Conservation (phyloP, 169 alveolate species). For the Plasmodium gonderi region DNA sequence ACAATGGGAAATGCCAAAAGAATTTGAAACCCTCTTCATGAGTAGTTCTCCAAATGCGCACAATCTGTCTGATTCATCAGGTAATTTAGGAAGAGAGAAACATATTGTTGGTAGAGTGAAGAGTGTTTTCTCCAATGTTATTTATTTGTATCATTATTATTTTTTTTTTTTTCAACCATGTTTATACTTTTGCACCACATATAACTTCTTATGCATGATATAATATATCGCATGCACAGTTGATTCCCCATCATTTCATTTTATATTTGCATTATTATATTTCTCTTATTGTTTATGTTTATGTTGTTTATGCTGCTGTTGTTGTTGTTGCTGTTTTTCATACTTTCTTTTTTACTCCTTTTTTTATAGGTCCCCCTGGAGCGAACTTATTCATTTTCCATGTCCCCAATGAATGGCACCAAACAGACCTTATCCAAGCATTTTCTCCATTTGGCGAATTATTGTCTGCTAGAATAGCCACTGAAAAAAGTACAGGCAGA, state of each 20-base stretch:
- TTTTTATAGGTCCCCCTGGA: slow-evolving; percentile 91
- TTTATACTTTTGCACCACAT: too few species aligned
- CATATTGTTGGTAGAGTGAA: background rate
- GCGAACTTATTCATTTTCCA: slow-evolving; percentile 94
- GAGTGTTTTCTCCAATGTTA: background rate
- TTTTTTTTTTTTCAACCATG: background rate
- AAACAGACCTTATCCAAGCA: slow-evolving; percentile 86
- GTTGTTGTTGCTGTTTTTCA: background rate
- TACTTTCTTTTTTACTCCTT: background rate
- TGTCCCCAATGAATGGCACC: slow-evolving; percentile 94
- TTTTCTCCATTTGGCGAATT: slow-evolving; percentile 91
- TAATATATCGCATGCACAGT: too few species aligned
- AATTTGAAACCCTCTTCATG: slow-evolving; percentile 79
- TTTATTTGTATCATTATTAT: background rate
- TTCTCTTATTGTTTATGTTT: too few species aligned
- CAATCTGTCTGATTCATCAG: slow-evolving; percentile 75
- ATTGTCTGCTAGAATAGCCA: slow-evolving; percentile 91
- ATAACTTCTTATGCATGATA: too few species aligned
- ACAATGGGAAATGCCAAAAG: slow-evolving; percentile 94
- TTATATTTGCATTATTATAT: too few species aligned
- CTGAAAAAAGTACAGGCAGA: slow-evolving; percentile 91
- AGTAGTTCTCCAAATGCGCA: slow-evolving; percentile 55
- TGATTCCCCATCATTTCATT: too few species aligned
- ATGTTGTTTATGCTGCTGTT: too few species aligned
- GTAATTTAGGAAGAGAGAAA: slow-evolving; percentile 33